Conservation (phyloP, 176 grass and related monocot species). For the Oryza longistaminata region DNA sequence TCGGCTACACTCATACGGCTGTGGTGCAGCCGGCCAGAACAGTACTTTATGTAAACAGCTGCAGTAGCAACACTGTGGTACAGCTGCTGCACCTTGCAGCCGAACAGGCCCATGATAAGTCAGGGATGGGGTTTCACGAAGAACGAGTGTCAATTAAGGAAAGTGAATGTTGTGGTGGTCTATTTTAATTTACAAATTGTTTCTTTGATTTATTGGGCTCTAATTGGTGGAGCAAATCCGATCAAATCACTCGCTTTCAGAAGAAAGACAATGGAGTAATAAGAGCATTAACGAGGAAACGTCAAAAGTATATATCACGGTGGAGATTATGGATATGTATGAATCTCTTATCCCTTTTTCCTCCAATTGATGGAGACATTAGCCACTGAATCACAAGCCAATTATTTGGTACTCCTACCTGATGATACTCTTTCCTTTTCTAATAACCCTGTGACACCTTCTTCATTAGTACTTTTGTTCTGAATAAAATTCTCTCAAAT, state of each 20-base stretch:
- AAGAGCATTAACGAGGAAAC: background rate
- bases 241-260: background rate
- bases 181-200: background rate
- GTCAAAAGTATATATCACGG: background rate
- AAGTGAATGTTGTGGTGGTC: background rate
- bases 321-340: background rate
- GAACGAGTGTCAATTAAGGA: background rate
- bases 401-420: constrained; percentile 23
- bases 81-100: too few relatives aligned
- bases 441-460: background rate
- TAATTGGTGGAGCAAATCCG: background rate
- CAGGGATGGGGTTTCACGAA: background rate
- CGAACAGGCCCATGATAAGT: too few relatives aligned
- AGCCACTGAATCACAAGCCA: constrained; percentile 22
- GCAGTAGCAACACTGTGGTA: too few relatives aligned
- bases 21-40: too few relatives aligned
- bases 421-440: background rate
- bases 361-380: constrained; percentile 13
- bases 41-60: too few relatives aligned
- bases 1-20: too few relatives aligned
- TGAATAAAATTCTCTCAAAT: background rate
- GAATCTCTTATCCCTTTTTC: background rate
- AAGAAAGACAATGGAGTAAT: background rate
- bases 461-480: background rate
- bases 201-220: background rate